phyloP scores from a whole-genome alignment of 768 basidiomycete species.

The Suillus alpinus region DNA sequence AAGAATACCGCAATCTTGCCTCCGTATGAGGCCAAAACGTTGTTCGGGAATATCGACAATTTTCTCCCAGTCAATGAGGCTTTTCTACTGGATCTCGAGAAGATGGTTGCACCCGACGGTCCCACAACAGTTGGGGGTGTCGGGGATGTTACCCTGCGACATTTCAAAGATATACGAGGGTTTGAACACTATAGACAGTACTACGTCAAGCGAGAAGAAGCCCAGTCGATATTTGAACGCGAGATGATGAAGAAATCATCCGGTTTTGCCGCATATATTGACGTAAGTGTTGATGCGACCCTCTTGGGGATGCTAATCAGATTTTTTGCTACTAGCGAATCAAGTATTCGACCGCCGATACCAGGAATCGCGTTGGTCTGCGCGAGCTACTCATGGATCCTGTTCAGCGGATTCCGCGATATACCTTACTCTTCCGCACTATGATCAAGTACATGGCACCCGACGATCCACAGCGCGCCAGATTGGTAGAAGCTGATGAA shows the following conservation, averaged over 20 bases:
- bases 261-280: slow-evolving; percentile 82
- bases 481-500: slow-evolving; percentile 80
- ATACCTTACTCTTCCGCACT: slow-evolving; percentile 86
- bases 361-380: slow-evolving; percentile 79
- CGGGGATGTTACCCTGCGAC: slow-evolving; percentile 82
- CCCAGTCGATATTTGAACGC: slow-evolving; percentile 81
- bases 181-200: slow-evolving; percentile 93
- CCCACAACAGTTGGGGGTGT: slow-evolving; percentile 56
- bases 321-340: slow-evolving; percentile 52
- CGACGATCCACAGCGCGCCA: slow-evolving; percentile 72
- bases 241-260: slow-evolving; percentile 79
- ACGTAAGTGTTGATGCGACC: slow-evolving; percentile 46
- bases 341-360: slow-evolving; percentile 78
- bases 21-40: slow-evolving; percentile 84
- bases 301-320: slow-evolving; percentile 5
- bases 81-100: slow-evolving; percentile 81
- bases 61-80: slow-evolving; percentile 87
- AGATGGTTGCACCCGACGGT: slow-evolving; percentile 66
- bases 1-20: slow-evolving; percentile 87
- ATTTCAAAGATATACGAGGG: slow-evolving; percentile 80
- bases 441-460: slow-evolving; percentile 90
- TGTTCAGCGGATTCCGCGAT: slow-evolving; percentile 92
- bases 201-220: slow-evolving; percentile 91
- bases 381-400: slow-evolving; percentile 95
- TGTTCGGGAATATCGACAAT: slow-evolving; percentile 93